phyloP scores from a whole-genome alignment of 2,329 filamentous ascomycete genomes.

The Davidsoniella eucalypti region DNA sequence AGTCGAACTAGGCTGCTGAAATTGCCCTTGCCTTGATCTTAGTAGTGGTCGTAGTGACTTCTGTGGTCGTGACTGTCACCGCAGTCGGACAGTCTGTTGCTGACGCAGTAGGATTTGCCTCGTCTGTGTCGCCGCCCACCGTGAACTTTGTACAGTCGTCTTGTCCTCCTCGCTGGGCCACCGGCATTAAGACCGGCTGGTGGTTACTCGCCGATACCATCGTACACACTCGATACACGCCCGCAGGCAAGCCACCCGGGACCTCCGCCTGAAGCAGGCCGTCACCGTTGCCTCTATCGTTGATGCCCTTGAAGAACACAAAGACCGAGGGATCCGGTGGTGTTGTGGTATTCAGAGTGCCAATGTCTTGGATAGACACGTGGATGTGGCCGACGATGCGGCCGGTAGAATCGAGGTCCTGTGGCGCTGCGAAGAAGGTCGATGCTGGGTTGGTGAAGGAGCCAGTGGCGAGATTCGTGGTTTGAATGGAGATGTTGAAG shows the following conservation, averaged over 20 bases:
- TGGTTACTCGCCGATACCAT: slow-evolving; percentile 35
- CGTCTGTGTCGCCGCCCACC: slow-evolving; percentile 17
- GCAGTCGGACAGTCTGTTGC: background rate
- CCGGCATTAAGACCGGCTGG: slow-evolving; percentile 41
- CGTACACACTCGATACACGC: slow-evolving; percentile 34
- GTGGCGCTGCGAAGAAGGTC: slow-evolving; percentile 39
- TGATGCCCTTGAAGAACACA: slow-evolving; percentile 42
- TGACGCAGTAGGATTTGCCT: background rate
- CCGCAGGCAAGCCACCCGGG: slow-evolving; percentile 28
- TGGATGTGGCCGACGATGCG: slow-evolving; percentile 30
- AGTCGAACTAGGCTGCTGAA: background rate
- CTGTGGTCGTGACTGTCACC: slow-evolving; percentile 1
- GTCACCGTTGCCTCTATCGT: slow-evolving; percentile 31
- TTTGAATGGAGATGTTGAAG: slow-evolving; percentile 32
- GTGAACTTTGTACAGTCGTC: slow-evolving; percentile 36
- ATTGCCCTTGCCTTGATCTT: background rate
- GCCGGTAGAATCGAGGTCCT: slow-evolving; percentile 27
- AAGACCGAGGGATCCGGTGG: slow-evolving; percentile 26
- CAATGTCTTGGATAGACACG: slow-evolving; percentile 34
- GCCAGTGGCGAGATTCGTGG: slow-evolving; percentile 32
- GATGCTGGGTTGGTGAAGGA: slow-evolving; percentile 35
- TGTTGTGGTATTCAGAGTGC: slow-evolving; percentile 21
- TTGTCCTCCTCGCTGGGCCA: slow-evolving; percentile 36
- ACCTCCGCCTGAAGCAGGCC: slow-evolving; percentile 30
- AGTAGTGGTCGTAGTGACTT: background rate